Base-by-base conservation (phyloP, 352 stramenopile species). In the Thraustochytrium sp. region DNA sequence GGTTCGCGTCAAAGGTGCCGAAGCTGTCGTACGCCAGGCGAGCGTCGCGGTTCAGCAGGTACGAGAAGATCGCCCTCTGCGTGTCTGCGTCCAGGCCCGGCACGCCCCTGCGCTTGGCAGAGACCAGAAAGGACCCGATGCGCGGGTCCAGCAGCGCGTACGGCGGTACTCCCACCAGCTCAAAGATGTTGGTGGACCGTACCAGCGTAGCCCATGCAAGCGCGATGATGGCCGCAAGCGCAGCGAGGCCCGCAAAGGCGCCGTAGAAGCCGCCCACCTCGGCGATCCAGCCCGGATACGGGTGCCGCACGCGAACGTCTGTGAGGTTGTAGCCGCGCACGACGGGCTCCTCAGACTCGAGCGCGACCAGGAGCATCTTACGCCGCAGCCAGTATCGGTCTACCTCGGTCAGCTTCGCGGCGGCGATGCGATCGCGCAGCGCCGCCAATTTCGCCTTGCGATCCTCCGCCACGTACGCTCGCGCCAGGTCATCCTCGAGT, bases 91-190 rank as follows among this genome's bases (percentile, higher is more conserved):
- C 31, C 40, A 62, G 26, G 1, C 49, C 42, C 13, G n/a, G 26
- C 18, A 55, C 13, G 23, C 65, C 65, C 26, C 46, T 11, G 9
- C 37, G 29, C 49, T 77, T 62, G 21, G 65, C 65, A 16, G 8
- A n/a, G 0, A 37, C 2, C 44, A 77, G 16, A 38, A 77, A 77
- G 40, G 13, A 37, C 18, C 40, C 65, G 26, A 77, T 31, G 0
- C 49, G 42, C 26, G 65, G 65, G 26, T 62, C 49, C 8, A 3
- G 29, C 0, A 77, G 9, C 18, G 42, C 26, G 37, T 55, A 77
- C 11, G 65, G 65, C 9, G 65, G 65, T 36, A 77, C 65, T 5
- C 65, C 65, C 8, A 72, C 65, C 9, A 77, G 2, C 46, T 77
- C 65, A 77, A 77, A 77, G 8, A 62, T 23, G 26, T 77, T 77